Evolutionary conservation across 805 yeast genomes (phyloP), one percentile per base, ranked within the genome.

Genomic region (Candida glaebosa): DNA sequence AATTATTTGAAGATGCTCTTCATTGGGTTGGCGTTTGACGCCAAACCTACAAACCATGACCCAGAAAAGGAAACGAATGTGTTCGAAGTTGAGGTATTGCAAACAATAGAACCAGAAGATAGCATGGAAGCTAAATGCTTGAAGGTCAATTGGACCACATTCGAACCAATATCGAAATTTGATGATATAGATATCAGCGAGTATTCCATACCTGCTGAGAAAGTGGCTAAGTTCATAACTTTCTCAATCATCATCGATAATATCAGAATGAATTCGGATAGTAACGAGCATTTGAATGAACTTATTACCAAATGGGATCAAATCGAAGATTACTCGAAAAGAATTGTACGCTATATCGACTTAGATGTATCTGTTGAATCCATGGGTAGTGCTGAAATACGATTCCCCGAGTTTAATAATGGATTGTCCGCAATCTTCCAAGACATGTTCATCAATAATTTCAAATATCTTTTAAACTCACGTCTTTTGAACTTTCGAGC

Each of bases 301-400:
- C 53, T 51, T 35, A 57, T 64, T 31, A 40, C 46, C 2, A 52
- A 63, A 4, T 76, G 82, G 78, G 43, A 54, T 0, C 51, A 55
- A 2, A 82, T 73, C 57, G 71, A 73, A 45, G 38, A 45, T 0
- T 52, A 62, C 24, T 81, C 87, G 0, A 35, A 68, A 25, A 54
- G 65, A 17, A 51, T 84, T 16, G 42, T 82, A 14, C 58, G 78
- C 40, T 67, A 79, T n/a, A 69, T 84, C 56, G 69, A 75, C 41
- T 45, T 69, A 1, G 49, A 56, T 2, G 61, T 78, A 25, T 55
- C 53, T 0, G 33, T 43, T 0, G 33, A 48, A 10, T 40, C 47
- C 2, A 19, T 49, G 12, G 28, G 31, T 1, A 20, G 40, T 7
- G 28, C 19, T 10, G 20, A 35, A 8, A 48, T 62, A 7, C 20